Base-by-base conservation (phyloP, 2,329 filamentous ascomycete species). In the Seiridium cupressi region DNA sequence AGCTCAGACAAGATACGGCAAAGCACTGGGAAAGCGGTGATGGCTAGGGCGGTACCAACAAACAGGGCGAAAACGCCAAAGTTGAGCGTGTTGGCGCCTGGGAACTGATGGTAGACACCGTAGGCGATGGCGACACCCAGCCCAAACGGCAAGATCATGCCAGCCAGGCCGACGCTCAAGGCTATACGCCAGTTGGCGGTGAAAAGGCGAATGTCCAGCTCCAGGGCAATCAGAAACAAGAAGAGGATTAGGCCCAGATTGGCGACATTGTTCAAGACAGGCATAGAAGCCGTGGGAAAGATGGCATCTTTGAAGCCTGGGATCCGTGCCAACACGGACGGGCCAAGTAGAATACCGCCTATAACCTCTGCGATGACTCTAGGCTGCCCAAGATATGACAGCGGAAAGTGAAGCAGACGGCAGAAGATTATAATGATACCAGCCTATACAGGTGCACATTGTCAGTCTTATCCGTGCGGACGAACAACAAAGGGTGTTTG, bases 1-100 rank as follows among this genome's bases (percentile, higher is more conserved):
- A 98, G 80, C 74, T 97, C 93, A 0, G 92, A 94, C 65, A 98
- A 79, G 65, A 98, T 98, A 73, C 94, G 91, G 70, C 94, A 97
- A 10, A 98, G 84, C 0, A 98, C 94, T 0, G 94, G 94, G 68
- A 98, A 89, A 7, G 86, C 92, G 1, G 94, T 97, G 67, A 98
- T 98, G 35, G 93, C 91, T 75, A 97, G 89, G 0, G 94, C 94
- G 57, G 96, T 93, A 74, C 93, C 94, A 64, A 97, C 91, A 72
- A 98, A 98, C 32, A 93, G 81, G 18, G 67, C 72, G 18, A 91
- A 77, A 26, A 76, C 64, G 3, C 73, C 75, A 54, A 76, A 77
- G 55, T 65, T 68, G 51, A 74, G 70, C n/a, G 70, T 65, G 7
- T 64, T 65, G 6, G 64, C 68, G 11, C 65, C 67, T 10, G 79